phyloP scores from a whole-genome alignment of 2,329 filamentous ascomycete species.

The Phoma sp. region DNA sequence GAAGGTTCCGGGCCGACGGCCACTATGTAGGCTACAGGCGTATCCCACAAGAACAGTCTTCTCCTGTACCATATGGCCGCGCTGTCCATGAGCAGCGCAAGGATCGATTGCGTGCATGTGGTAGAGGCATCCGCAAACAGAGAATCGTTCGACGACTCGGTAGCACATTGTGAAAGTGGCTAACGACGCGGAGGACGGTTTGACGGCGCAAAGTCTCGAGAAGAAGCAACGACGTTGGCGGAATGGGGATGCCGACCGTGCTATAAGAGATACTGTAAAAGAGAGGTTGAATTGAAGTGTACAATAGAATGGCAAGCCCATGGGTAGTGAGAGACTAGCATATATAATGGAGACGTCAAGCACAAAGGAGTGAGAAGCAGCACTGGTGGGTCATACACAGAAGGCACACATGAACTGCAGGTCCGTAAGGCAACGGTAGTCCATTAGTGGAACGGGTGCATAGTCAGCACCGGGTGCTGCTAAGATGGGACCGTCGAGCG shows the following conservation, averaged over 20 bases:
- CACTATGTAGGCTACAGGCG: conserved; percentile 68
- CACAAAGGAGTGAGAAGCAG: conserved; percentile 24
- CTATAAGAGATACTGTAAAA: conserved; percentile 16
- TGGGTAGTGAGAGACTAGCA: conserved; percentile 32
- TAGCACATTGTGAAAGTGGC: conserved; percentile 72
- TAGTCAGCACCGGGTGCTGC: conserved; percentile 44
- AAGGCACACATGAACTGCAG: conserved; percentile 42
- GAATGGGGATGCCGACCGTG: conserved; percentile 20
- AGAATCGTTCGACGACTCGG: conserved; percentile 84
- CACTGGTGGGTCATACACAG: conserved; percentile 36
- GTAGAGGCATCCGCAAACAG: conserved; percentile 87
- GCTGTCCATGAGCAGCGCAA: conserved; percentile 76
- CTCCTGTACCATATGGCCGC: conserved; percentile 74
- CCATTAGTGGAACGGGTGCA: conserved; percentile 43
- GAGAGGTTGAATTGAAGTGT: conserved; percentile 18
- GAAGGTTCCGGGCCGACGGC: conserved; percentile 32
- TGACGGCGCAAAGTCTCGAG: background rate
- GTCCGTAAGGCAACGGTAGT: conserved; percentile 45
- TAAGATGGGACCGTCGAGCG: conserved; percentile 38
- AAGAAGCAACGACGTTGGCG: conserved; percentile 1
- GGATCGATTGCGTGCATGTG: conserved; percentile 86
- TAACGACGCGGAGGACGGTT: background rate
- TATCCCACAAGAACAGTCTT: conserved; percentile 85
- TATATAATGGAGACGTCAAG: conserved; percentile 40
- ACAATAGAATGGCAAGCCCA: conserved; percentile 23